These are phyloP conservation scores for Gaeumannomyces sp. DNA, from an alignment of 2,329 filamentous ascomycete species.

Conservation along the genomic window DNA sequence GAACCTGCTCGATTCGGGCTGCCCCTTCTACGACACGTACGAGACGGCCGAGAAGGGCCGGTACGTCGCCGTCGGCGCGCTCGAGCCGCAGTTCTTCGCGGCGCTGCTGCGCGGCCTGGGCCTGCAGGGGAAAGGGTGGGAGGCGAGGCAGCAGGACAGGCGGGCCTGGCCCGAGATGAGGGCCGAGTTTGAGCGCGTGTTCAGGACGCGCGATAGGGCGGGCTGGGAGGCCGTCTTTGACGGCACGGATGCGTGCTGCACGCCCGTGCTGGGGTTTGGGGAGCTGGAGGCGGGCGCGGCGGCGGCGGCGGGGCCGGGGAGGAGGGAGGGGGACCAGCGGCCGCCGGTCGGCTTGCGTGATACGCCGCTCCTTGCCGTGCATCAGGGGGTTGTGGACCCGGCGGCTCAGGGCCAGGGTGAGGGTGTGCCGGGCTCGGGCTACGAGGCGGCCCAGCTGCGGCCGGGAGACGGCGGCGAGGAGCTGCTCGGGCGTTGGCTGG, in stretches of 20 bases:
- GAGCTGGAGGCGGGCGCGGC: conserved; percentile 56
- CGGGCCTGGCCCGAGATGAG: conserved; percentile 63
- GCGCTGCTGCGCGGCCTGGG: conserved; percentile 61
- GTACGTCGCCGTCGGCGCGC: conserved; percentile 81
- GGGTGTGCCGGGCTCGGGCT: conserved; percentile 62
- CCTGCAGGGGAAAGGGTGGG: conserved; percentile 45
- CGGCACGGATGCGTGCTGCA: conserved; percentile 85
- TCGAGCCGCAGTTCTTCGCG: conserved; percentile 82
- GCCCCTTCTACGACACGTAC: conserved; percentile 86
- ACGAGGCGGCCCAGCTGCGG: conserved; percentile 50
- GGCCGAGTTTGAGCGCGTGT: conserved; percentile 52
- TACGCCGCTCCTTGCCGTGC: conserved; percentile 63
- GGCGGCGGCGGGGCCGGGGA: conserved; percentile 19
- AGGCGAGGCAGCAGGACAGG: conserved; percentile 50
- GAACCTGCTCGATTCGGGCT: conserved; percentile 77
- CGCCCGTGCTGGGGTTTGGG: conserved; percentile 71
- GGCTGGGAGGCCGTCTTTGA: conserved; percentile 88
- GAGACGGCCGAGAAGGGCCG: conserved; percentile 65
- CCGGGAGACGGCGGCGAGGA: conserved; percentile 70
- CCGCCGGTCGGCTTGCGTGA: conserved; percentile 61
- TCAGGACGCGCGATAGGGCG: conserved; percentile 61
- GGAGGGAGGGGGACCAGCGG: conserved; percentile 63
- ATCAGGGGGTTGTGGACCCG: conserved; percentile 33
- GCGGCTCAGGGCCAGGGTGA: conserved; percentile 54
- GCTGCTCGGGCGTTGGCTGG: conserved; percentile 64